Base-by-base conservation (phyloP, 2,329 filamentous ascomycete species). In the Septoria petroselini region DNA sequence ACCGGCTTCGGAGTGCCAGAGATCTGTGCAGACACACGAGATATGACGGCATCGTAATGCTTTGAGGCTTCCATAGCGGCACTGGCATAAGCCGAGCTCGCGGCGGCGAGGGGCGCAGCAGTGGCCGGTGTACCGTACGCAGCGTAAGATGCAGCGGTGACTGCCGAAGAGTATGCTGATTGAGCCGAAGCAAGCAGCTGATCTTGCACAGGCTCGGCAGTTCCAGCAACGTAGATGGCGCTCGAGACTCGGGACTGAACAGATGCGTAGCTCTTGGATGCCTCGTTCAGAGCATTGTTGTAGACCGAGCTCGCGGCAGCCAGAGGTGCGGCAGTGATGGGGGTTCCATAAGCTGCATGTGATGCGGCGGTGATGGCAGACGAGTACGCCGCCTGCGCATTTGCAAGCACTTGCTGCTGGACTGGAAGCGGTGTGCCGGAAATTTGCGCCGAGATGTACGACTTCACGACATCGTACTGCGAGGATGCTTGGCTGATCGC, bases 321-420 rank as follows among this genome's bases (percentile, higher is more conserved):
- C n/a, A 91, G 74, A 49, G 80, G 80, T 29, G 84, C 82, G 0
- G 85, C 79, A 0, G 88, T 88, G 57, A 90, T 79, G 0, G 85
- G 82, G 42, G 78, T 79, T 21, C 83, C 76, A 54, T 78, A 80
- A 52, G 80, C 74, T n/a, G 74, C 74, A 49, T 78, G 72, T 12
- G 78, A 82, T 14, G 80, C 80, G 69, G 79, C 79, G 49, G 76
- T 73, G 73, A 86, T 64, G 1, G 85, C 83, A 25, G 78, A 78
- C 27, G 84, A 83, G 63, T 88, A 90, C 1, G 80, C 84, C 4
- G 75, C 77, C 7, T 84, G 83, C 7, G 86, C 79, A 0, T 85
- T 86, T 7, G 83, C 78, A 9, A 87, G 72, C 65, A 89, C 78
- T 54, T 87, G 75, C 58, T 87, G 75, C 54, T 89, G 83, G 3